Evolutionary conservation across 2,329 filamentous ascomycete species (phyloP).

Genomic region (Polychaeton citri): DNA sequence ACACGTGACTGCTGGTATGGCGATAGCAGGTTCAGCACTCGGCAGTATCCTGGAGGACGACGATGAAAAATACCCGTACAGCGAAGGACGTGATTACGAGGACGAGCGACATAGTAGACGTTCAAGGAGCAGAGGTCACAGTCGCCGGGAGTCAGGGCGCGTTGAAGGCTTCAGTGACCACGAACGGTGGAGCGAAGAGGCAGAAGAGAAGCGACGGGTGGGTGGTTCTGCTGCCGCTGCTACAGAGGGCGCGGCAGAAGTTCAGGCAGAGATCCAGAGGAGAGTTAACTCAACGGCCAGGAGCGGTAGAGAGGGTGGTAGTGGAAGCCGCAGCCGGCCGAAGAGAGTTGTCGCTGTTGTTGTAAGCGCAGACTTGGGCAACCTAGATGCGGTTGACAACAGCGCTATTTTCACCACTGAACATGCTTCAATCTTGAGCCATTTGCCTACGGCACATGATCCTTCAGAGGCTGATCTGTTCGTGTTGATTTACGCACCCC

Average conservation of each 20-base stretch:
- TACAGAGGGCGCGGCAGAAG: conserved; percentile 5
- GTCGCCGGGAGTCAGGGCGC: not conserved
- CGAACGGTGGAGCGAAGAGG: conserved; percentile 85
- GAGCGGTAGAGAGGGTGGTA: conserved; percentile 7
- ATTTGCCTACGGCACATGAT: conserved; percentile 68
- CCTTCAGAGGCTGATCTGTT: conserved; percentile 64
- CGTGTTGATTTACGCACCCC: conserved; percentile 77
- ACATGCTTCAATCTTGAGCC: conserved; percentile 71
- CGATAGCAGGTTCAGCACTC: conserved; percentile 69
- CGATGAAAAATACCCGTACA: conserved; percentile 48
- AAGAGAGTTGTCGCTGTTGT: conserved; percentile 74
- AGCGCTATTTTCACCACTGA: conserved; percentile 44
- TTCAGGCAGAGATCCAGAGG: conserved; percentile 13
- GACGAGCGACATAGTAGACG: conserved; percentile 6
- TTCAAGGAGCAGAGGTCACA: conserved; percentile 4
- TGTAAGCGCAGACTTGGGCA: conserved; percentile 61
- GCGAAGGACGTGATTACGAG: not conserved
- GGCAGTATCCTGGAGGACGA: conserved; percentile 79
- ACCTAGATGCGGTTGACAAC: conserved; percentile 41
- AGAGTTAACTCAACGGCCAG: conserved; percentile 8
- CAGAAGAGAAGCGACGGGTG: conserved; percentile 46
- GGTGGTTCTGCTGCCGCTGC: not conserved
- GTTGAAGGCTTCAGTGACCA: conserved; percentile 46
- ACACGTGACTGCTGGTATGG: conserved; percentile 66
- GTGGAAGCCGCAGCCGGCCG: conserved; percentile 15